Conservation (phyloP, 306 rosid species). For the Astragalus membranaceus region DNA sequence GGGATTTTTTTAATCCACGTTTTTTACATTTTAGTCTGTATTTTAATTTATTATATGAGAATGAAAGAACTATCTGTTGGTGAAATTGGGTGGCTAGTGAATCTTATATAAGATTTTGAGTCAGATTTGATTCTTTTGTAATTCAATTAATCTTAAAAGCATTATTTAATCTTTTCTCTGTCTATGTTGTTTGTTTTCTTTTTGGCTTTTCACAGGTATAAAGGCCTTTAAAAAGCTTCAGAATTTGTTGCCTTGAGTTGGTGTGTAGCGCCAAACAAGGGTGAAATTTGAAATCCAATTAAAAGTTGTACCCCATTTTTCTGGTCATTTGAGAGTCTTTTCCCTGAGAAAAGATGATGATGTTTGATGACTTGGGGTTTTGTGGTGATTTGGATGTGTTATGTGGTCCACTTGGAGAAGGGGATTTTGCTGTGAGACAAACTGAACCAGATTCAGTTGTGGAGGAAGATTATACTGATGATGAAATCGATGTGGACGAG, state of each 20-base stretch:
- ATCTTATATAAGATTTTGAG: not conserved
- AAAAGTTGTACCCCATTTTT: not conserved
- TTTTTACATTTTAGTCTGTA: not conserved
- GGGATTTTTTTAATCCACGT: not conserved
- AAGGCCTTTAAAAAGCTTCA: not conserved
- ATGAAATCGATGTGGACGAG: conserved; percentile 60
- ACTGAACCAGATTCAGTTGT: conserved; percentile 38
- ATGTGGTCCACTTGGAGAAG: conserved; percentile 41
- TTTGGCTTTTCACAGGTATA: conserved; percentile 19
- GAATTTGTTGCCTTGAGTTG: not conserved
- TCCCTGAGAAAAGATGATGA: conserved; percentile 42
- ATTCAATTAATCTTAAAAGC: conserved; percentile 2
- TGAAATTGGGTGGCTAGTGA: not conserved
- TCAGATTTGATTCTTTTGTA: conserved; percentile 9
- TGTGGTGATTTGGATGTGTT: conserved; percentile 56
- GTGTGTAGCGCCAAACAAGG: not conserved
- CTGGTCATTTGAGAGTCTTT: not conserved
- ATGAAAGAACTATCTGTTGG: not conserved
- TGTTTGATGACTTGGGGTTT: conserved; percentile 55
- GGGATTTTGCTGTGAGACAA: conserved; percentile 34
- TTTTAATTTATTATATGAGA: not conserved
- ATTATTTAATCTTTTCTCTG: not conserved
- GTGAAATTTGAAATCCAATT: not conserved
- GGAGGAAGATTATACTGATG: conserved; percentile 62
- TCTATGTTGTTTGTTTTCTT: not conserved